Base-by-base conservation (phyloP, 1,139 yeast genomes). In the Hyphopichia pseudoburtonii region DNA sequence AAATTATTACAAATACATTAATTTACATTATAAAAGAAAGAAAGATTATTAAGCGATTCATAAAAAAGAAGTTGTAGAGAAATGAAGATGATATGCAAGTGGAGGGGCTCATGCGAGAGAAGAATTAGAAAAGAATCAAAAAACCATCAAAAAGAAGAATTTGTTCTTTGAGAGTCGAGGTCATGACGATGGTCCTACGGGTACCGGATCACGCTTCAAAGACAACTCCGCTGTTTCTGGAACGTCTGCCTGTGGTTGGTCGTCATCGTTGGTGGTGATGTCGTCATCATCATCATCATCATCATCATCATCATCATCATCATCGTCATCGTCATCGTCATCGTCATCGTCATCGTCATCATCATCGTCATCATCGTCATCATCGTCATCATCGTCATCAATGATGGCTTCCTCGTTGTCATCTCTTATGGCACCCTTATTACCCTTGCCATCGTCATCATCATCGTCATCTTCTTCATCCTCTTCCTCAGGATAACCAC, bases 401-500 rank as follows among this genome's bases (percentile, higher is more conserved):
- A 56, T 64, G 87, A 87, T 1, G 24, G 57, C 66, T 5, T 57
- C 64, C 11, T 61, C 66, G 17, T 56, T 61, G 11, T 58, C 62
- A 0, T 59, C 63, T 9, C 59, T 64, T 16, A 56, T 60, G 4
- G 58, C 57, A 23, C 59, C 65, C 24, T 60, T 71, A 3, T 51
- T 55, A 9, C 49, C 52, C 10, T 70, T 70, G n/a, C 70, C 76
- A 18, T 50, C 48, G 28, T 51, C 50, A 7, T 52, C 52, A 2
- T 57, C 58, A n/a, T 76, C 76, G 3, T 77, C 80, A 2, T 82
- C 87, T 4, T 81, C 88, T 1, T 81, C 88, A 1, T 82, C 89
- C 25, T 84, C 89, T 1, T 81, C 90, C 9, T 79, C 89, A 14
- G 95, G 96, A 59, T 86, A 86, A 0, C 96, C 95, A 30, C 96